A percentile compares a stretch with the other conserved stretches of the same genome.
Evolutionary conservation across 2,329 filamentous ascomycete species (phyloP).

Genomic region (Chaetomiaceae sp.): DNA sequence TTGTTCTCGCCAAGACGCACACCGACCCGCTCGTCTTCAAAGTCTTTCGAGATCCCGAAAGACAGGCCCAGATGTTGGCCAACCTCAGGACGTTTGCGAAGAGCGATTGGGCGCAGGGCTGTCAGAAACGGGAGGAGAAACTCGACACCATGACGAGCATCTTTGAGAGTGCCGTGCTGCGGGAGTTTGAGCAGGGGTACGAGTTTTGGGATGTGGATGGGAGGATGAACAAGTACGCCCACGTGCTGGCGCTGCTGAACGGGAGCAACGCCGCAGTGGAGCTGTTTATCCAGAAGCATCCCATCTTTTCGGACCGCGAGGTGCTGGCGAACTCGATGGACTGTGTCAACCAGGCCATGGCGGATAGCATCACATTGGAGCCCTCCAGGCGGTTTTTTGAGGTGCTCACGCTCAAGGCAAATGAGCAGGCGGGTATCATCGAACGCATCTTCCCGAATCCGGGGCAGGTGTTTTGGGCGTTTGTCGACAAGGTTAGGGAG

Average conservation of each 20-base stretch:
- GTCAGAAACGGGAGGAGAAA: slow-evolving; percentile 64
- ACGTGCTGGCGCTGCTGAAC: slow-evolving; percentile 77
- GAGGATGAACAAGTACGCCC: slow-evolving; percentile 81
- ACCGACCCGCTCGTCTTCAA: slow-evolving; percentile 81
- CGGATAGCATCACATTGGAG: slow-evolving; percentile 68
- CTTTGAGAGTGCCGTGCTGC: slow-evolving; percentile 85
- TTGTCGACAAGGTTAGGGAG: slow-evolving; percentile 78
- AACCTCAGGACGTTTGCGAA: slow-evolving; percentile 74
- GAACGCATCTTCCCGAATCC: slow-evolving; percentile 74
- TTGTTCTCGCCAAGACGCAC: slow-evolving; percentile 65
- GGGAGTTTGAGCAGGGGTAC: slow-evolving; percentile 91
- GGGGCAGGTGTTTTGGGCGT: slow-evolving; percentile 65
- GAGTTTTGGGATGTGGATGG: slow-evolving; percentile 84
- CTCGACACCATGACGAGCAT: slow-evolving; percentile 69
- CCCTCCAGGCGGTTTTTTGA: slow-evolving; percentile 81
- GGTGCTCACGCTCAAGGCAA: slow-evolving; percentile 66
- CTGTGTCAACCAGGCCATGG: slow-evolving; percentile 65
- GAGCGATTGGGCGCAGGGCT: slow-evolving; percentile 76
- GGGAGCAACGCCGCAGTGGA: slow-evolving; percentile 75
- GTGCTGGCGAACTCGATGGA: slow-evolving; percentile 71
- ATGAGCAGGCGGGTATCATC: slow-evolving; percentile 76
- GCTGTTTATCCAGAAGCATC: slow-evolving; percentile 83
- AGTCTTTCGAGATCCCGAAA: slow-evolving; percentile 79
- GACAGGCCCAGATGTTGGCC: slow-evolving; percentile 83
- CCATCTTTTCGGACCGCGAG: slow-evolving; percentile 70